Percentiles rank a stretch among this genome's conserved stretches.
Conservation (phyloP, 495 filamentous ascomycete species). For the Neurospora tetrasperma region DNA sequence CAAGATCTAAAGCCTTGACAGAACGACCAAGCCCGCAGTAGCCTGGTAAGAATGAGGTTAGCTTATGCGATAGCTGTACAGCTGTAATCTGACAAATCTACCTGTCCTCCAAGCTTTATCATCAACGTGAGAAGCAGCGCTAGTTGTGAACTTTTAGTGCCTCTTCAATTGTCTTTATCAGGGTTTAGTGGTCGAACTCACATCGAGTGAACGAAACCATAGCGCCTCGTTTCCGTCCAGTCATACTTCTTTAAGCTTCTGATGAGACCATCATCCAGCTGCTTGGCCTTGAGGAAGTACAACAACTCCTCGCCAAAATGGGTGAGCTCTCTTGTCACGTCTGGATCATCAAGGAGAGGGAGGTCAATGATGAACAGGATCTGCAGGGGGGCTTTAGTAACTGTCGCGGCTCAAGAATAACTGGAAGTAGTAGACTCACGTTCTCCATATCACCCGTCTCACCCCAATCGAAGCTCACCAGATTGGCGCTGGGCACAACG, state of each 20-base stretch:
- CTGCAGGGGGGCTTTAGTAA: conserved; percentile 21
- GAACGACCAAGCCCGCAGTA: conserved; percentile 57
- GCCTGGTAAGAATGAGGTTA: conserved; percentile 17
- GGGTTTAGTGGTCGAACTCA: conserved; percentile 18
- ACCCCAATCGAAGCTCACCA: conserved; percentile 78
- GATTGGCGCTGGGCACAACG: conserved; percentile 71
- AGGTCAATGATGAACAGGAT: conserved; percentile 80
- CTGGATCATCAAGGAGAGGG: conserved; percentile 40
- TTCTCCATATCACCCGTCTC: conserved; percentile 76
- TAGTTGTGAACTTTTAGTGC: conserved; percentile 3
- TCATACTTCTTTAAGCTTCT: conserved; percentile 58
- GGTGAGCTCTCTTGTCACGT: conserved; percentile 32
- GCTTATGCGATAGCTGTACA: background rate
- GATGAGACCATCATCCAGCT: conserved; percentile 50
- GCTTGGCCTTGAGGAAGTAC: conserved; percentile 59
- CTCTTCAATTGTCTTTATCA: background rate
- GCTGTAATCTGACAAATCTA: conserved; percentile 5
- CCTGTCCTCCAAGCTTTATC: conserved; percentile 51
- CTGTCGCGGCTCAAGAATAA: background rate
- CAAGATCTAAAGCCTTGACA: conserved; percentile 46
- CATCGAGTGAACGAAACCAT: conserved; percentile 79
- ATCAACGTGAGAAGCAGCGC: conserved; percentile 43
- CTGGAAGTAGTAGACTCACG: conserved; percentile 22
- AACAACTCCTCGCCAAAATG: conserved; percentile 59
- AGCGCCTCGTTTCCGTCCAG: conserved; percentile 53